Percentiles rank a stretch among this genome's conserved stretches.
Evolutionary conservation across 345 rosid species (phyloP).

Genomic region (Bretschneidera sinensis): DNA sequence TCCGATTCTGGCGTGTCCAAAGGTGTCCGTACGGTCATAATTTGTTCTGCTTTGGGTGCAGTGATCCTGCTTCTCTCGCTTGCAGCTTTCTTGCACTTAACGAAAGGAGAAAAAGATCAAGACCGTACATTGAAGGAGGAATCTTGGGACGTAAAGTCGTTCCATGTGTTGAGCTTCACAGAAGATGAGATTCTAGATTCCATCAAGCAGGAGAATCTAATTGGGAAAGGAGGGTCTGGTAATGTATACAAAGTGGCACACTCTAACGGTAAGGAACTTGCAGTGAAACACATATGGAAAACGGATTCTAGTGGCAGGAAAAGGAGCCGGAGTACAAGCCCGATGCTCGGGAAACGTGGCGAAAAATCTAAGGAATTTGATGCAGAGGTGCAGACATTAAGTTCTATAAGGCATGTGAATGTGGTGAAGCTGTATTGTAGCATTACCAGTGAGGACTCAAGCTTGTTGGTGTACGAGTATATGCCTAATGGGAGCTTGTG

Average conservation of each 20-base stretch:
- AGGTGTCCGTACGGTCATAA: conserved; percentile 35
- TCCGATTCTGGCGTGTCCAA: conserved; percentile 36
- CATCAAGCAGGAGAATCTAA: conserved; percentile 74
- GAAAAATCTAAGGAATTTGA: conserved; percentile 61
- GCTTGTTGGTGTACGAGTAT: conserved; percentile 86
- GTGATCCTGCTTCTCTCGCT: conserved; percentile 46
- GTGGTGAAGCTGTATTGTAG: conserved; percentile 93
- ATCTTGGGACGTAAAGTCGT: conserved; percentile 80
- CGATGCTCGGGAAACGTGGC: conserved; percentile 48
- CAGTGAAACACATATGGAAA: conserved; percentile 77
- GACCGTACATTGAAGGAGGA: conserved; percentile 53
- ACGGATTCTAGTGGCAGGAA: conserved; percentile 25
- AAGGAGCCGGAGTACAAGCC: conserved; percentile 45
- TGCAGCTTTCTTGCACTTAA: conserved; percentile 45
- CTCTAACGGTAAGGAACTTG: conserved; percentile 66
- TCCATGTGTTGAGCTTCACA: conserved; percentile 56
- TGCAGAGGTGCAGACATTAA: conserved; percentile 76
- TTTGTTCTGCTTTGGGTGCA: conserved; percentile 47
- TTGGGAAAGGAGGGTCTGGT: conserved; percentile 91
- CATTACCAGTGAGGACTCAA: conserved; percentile 87
- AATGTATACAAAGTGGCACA: conserved; percentile 71
- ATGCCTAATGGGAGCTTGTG: conserved; percentile 89
- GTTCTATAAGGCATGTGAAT: conserved; percentile 86
- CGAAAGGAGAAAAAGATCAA: conserved; percentile 45
- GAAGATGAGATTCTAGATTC: conserved; percentile 88